Base-by-base conservation (phyloP, 352 stramenopile genomes). In the Pythium dissimile region DNA sequence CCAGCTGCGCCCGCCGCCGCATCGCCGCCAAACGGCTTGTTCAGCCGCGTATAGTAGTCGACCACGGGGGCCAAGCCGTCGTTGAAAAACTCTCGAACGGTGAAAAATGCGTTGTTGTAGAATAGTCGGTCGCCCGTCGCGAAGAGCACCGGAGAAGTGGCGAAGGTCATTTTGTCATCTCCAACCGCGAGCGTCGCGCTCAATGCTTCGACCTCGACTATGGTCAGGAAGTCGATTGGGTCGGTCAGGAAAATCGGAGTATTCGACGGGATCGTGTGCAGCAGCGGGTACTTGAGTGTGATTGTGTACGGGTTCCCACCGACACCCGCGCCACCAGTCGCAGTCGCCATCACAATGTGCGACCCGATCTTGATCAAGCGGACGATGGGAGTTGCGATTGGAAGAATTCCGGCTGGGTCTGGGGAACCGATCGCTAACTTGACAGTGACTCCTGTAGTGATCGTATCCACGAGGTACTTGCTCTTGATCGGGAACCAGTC, bases 31-130 rank as follows among this genome's bases (percentile, higher is more conserved):
- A 89, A 92, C 0, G 75, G 60, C 31, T 71, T 76, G 38, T 89
- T 65, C 23, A 89, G 18, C 1, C 39, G 57, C 7, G 71, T 47
- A 2, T 35, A 32, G 20, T 35, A 78, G 18, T 2, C 20, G 2
- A 15, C 26, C 18, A 30, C 30, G 8, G 12, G 11, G 18, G 41
- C 41, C 5, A 20, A 6, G 5, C 11, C 20, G 41, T 44, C 24
- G 8, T 27, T n/a, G n/a, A 21, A 59, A 16, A 71, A 21, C 11
- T 63, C 8, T 37, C 71, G 67, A 8, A 73, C 49, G 10, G 37
- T 73, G 64, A 79, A 89, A 39, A 89, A 86, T 39, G 78, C 66
- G 56, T 89, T 89, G 32, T 84, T 63, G 50, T 68, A 84, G 54
- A 87, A 89, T 3, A 89, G 15, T 1, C 67, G 30, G n/a, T 77